phyloP scores from a whole-genome alignment of 768 basidiomycete species.

The Russula sp. region DNA sequence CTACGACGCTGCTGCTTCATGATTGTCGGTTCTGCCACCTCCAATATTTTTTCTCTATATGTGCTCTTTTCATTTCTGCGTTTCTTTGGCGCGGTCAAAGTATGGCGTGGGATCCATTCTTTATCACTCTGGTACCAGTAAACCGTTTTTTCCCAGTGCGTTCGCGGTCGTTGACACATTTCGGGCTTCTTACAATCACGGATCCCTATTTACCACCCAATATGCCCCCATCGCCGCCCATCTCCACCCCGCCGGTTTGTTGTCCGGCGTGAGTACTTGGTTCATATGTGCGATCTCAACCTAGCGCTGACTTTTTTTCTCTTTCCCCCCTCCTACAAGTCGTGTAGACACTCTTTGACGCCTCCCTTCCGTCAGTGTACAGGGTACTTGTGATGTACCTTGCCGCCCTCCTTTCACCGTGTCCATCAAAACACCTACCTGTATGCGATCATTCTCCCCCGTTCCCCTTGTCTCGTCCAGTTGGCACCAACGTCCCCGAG shows the following conservation, averaged over 20 bases:
- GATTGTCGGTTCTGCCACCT: too few relatives aligned
- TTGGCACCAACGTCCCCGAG: conserved; percentile 78
- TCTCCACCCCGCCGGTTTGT: conserved; percentile 73
- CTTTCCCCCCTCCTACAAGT: conserved; percentile 42
- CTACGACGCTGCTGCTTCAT: too few relatives aligned
- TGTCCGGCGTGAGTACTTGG: conserved; percentile 52
- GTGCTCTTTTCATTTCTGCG: not conserved
- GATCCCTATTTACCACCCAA: conserved; percentile 3
- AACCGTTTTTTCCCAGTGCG: not conserved
- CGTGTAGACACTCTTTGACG: conserved; percentile 56
- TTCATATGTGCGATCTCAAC: not conserved
- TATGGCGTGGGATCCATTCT: not conserved
- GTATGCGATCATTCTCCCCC: conserved; percentile 81
- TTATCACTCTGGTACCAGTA: not conserved
- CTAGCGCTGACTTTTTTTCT: not conserved
- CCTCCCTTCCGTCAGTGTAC: not conserved
- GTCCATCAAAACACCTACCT: conserved; percentile 72
- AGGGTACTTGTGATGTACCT: conserved; percentile 15
- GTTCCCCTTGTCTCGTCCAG: conserved; percentile 83
- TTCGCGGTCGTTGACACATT: not conserved
- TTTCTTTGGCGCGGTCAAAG: not conserved
- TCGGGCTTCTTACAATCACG: conserved; percentile 13
- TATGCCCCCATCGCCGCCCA: conserved; percentile 52
- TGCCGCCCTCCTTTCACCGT: conserved; percentile 41
- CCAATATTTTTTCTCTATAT: not conserved